Evolutionary conservation across 2,329 filamentous ascomycete genomes (phyloP), one percentile per base, ranked within the genome.

Genomic region (Talaromyces verruculosus): DNA sequence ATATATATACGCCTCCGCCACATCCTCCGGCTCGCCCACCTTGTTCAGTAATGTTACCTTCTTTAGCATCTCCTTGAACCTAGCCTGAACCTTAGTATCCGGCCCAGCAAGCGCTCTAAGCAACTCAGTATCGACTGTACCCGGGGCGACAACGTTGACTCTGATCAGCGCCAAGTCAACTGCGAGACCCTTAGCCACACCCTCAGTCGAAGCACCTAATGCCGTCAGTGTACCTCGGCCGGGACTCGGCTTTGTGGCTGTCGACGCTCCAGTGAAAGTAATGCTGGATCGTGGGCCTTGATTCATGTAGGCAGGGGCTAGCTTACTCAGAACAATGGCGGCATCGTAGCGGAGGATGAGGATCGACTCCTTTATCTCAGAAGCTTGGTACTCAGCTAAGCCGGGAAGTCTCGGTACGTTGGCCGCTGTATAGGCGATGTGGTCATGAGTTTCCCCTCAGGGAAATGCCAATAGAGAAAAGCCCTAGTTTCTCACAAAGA

Each of bases 151-250:
- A 0, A 83, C 71, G 72, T 91, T 91, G 28, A 90, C 87, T 2
- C 89, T 77, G 8, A 90, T 75, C 0, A 89, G 89, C 69, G 82
- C 83, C 65, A 91, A 71, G 70, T 91, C 88, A 41, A 90, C 71
- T 1, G 88, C 88, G 43, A 91, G 76, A 3, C 80, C 82, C 1
- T 84, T 79, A 2, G 81, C 79, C 73, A 90, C 80, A 2, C 83
- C 81, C 61, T 87, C 80, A 2, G 72, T 43, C 0, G 72, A 71
- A 4, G 65, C 67, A 0, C 73, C 73, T 6, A 85, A 68, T 0
- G 72, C 72, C 2, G 64, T 67, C 0, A 73, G 72, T 11, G 71
- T 62, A 0, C 70, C 71, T 0, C 77, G 75, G 1, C 69, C 66
- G 13, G 78, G 11, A 0, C 72, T 66, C 0, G 81, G 81, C 2